phyloP scores from a whole-genome alignment of 495 filamentous ascomycete genomes.

The Xylaria curta region DNA sequence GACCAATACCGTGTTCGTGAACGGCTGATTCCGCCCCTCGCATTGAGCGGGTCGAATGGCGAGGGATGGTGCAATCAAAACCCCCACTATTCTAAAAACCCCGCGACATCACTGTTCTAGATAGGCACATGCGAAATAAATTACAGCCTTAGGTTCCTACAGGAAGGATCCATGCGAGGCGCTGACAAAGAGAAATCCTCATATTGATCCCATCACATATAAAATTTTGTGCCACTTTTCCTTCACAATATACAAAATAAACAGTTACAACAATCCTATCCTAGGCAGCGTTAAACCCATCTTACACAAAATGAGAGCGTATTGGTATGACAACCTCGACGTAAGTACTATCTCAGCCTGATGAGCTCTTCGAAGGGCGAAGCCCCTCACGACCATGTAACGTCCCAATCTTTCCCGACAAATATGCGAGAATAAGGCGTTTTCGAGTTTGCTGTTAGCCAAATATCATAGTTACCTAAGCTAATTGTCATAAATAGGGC shows the following conservation, averaged over 20 bases:
- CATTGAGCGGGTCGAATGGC: neutral
- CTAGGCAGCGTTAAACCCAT: neutral
- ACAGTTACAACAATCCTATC: neutral
- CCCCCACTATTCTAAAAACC: constrained; percentile 28
- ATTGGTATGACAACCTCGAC: constrained; percentile 79
- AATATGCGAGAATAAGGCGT: neutral
- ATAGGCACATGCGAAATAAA: neutral
- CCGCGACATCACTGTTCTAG: constrained; percentile 27
- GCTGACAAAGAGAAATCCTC: neutral
- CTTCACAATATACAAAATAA: neutral
- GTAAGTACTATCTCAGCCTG: constrained; percentile 56
- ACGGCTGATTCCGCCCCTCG: neutral
- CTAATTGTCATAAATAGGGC: constrained; percentile 58
- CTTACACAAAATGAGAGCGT: constrained; percentile 70
- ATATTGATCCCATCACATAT: neutral
- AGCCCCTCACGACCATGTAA: neutral
- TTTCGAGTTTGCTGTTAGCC: neutral
- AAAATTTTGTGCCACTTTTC: neutral
- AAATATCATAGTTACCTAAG: neutral
- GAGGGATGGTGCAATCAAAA: constrained; percentile 18
- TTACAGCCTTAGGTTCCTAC: neutral
- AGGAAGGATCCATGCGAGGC: neutral
- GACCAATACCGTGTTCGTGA: constrained; percentile 3
- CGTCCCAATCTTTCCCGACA: neutral
- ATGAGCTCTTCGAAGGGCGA: neutral